Evolutionary conservation across 371 early-diverging fungal genomes (phyloP).

Genomic region (Mortierella sp.): DNA sequence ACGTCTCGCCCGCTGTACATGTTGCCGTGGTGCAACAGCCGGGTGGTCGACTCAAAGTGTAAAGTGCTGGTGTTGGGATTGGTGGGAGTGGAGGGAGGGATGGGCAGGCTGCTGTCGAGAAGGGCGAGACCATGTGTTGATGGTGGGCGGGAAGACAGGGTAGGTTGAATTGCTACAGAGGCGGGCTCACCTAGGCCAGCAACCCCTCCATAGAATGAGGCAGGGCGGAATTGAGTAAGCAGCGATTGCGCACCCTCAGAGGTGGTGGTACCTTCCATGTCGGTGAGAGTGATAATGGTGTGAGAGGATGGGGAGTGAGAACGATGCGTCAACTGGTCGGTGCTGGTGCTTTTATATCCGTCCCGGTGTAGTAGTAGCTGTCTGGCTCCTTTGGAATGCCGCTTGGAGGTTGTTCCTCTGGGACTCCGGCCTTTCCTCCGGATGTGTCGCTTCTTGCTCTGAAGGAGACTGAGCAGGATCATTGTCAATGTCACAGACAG

Average conservation of each 20-base stretch:
- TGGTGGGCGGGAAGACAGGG: background rate
- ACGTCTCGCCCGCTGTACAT: slow-evolving; percentile 10
- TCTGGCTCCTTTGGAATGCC: slow-evolving; percentile 11
- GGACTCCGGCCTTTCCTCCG: slow-evolving; percentile 23
- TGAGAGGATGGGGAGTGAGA: slow-evolving; percentile 25
- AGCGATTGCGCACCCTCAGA: background rate
- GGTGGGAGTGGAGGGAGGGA: slow-evolving; percentile 19
- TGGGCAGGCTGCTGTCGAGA: slow-evolving; percentile 1
- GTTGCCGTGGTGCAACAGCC: background rate
- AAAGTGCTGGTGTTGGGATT: too few species aligned
- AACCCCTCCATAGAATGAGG: slow-evolving; percentile 1
- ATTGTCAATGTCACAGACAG: slow-evolving; percentile 43
- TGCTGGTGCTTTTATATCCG: slow-evolving; percentile 23
- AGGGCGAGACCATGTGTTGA: background rate
- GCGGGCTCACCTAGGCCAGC: slow-evolving; percentile 6
- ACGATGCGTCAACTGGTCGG: slow-evolving; percentile 15
- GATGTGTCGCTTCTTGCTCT: slow-evolving; percentile 31
- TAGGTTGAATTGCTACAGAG: background rate
- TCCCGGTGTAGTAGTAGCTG: slow-evolving; percentile 15
- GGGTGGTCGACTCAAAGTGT: slow-evolving; percentile 8
- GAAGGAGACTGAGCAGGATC: slow-evolving; percentile 50
- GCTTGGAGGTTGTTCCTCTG: slow-evolving; percentile 14
- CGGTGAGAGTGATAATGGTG: slow-evolving; percentile 1
- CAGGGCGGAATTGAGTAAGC: slow-evolving; percentile 5
- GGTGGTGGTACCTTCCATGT: slow-evolving; percentile 2